These are phyloP conservation scores for Gynostemma pentaphyllum DNA, from an alignment of 306 rosid species.

Conservation along the genomic window DNA sequence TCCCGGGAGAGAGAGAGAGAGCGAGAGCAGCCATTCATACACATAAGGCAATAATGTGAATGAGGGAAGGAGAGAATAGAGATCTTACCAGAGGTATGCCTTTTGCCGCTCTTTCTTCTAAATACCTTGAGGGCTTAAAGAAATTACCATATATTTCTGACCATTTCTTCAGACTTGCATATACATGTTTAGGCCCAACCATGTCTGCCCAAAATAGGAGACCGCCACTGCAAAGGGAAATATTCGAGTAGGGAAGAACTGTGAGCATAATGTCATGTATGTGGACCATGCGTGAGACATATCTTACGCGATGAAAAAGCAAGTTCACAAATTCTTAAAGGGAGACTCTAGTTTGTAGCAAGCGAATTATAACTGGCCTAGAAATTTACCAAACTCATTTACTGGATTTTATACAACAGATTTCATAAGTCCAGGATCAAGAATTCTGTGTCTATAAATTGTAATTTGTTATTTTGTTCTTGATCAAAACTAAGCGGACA, in stretches of 20 bases:
- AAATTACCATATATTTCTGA: slow-evolving; percentile 58
- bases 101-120: slow-evolving; percentile 79
- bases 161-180: slow-evolving; percentile 76
- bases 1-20: not conserved
- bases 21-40: not conserved
- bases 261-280: not conserved
- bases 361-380: too few species aligned
- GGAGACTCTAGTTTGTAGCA: too few species aligned
- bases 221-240: slow-evolving; percentile 63
- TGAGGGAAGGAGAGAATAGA: not conserved
- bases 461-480: too few species aligned
- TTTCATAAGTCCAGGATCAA: too few species aligned
- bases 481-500: too few species aligned
- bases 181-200: slow-evolving; percentile 71
- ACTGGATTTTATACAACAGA: too few species aligned
- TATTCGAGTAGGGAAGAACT: not conserved
- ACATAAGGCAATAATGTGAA: not conserved
- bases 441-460: too few species aligned
- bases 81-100: slow-evolving; percentile 77
- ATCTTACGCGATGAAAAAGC: too few species aligned
- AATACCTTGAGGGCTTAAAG: slow-evolving; percentile 69
- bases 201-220: slow-evolving; percentile 82
- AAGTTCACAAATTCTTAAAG: too few species aligned
- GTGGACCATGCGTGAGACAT: too few species aligned
- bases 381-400: too few species aligned